Percentiles rank a stretch among this genome's conserved stretches.
Evolutionary conservation across 164 flowering plant genomes (phyloP).

Genomic region (Vitis labrusca): DNA sequence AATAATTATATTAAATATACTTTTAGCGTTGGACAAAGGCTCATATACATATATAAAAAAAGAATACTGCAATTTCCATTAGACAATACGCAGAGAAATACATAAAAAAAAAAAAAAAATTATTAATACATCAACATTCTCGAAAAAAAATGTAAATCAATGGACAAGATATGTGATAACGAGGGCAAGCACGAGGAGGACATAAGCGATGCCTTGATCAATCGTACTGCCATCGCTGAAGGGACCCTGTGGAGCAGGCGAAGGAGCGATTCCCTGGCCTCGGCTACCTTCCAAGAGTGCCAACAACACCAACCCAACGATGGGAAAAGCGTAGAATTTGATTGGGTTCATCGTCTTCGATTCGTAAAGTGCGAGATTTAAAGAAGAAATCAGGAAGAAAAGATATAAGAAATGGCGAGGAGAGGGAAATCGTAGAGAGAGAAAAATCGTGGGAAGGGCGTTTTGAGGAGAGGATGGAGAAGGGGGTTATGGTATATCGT

Average conservation of each 20-base stretch:
- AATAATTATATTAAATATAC: too few species aligned
- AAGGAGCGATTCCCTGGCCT: slow-evolving; percentile 28
- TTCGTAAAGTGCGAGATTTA: too few species aligned
- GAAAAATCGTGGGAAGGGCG: too few species aligned
- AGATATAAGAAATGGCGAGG: too few species aligned
- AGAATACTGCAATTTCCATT: slow-evolving; percentile 6
- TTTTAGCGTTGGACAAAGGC: too few species aligned
- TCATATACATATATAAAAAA: not conserved
- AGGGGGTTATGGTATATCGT: not conserved
- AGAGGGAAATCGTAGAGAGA: too few species aligned
- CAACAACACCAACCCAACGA: slow-evolving; percentile 21
- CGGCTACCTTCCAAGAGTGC: slow-evolving; percentile 14
- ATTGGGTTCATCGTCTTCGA: slow-evolving; percentile 20
- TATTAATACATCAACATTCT: not conserved
- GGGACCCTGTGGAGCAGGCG: slow-evolving; percentile 29
- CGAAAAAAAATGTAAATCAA: slow-evolving; percentile 14
- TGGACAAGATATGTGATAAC: slow-evolving; percentile 58
- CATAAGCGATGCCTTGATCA: slow-evolving; percentile 66
- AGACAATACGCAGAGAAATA: slow-evolving; percentile 5
- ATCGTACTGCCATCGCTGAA: slow-evolving; percentile 38
- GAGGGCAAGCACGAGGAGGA: slow-evolving; percentile 55
- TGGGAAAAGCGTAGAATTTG: slow-evolving; percentile 18
- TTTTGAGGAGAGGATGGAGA: not conserved
- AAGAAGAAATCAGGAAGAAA: too few species aligned
- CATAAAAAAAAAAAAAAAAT: slow-evolving; percentile 13